Evolutionary conservation across 1,284 basidiomycete species (phyloP), one percentile per base, ranked within the genome.

Genomic region (Pseudozyma thailandica): DNA sequence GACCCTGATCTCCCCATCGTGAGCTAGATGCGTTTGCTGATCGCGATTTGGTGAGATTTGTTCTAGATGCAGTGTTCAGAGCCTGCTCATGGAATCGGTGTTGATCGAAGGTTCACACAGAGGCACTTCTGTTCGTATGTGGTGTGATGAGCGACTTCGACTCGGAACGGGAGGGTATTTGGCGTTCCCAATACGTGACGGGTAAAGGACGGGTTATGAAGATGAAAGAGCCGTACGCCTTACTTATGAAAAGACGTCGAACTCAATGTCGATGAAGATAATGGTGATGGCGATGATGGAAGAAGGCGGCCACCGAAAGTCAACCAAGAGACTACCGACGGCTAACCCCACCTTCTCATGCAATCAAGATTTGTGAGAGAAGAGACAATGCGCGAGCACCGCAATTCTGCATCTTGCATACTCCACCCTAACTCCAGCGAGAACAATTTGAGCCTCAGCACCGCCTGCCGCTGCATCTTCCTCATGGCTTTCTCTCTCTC

Each of bases 321-420:
- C n/a, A n/a, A n/a, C n/a, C n/a, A n/a, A n/a, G n/a, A n/a, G n/a
- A n/a, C n/a, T n/a, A n/a, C n/a, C n/a, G n/a, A n/a, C n/a, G n/a
- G n/a, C n/a, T n/a, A n/a, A n/a, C 33, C 33, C 13, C 33, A 16
- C 33, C 33, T 35, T 35, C 15, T 8, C 33, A 16, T 6, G 27
- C 20, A 23, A 26, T 4, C 27, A 31, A 31, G 12, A 26, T 12
- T 18, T 33, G 31, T n/a, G 6, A 35, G 33, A 12, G 33, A 35
- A n/a, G 10, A 23, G 20, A 16, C 6, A 35, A 47, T 59, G 57
- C 50, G 48, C 28, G 39, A 60, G 50, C 57, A 60, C 57, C 13
- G 57, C 57, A 51, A 33, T 59, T 12, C 45, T 59, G 57, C 57
- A 52, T 52, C n/a, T n/a, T n/a, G n/a, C n/a, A 31, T 23, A 52